Percentiles rank a stretch among this genome's conserved stretches.
Evolutionary conservation across 441 rosid genomes (phyloP).

Genomic region (Pelargonium myrrhifolium): DNA sequence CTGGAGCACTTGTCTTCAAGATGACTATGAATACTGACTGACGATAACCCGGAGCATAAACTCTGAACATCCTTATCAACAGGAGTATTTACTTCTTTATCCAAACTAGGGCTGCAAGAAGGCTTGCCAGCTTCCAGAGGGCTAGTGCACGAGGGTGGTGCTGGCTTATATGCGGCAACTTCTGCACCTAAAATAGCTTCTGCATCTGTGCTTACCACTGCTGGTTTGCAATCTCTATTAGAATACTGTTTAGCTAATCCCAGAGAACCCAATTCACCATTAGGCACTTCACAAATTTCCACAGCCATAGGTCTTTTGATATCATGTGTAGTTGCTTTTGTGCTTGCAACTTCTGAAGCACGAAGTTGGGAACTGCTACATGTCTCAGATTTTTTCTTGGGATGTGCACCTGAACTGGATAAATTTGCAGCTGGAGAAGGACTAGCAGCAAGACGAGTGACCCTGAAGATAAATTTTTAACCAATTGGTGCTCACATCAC

Average conservation of each 20-base stretch:
- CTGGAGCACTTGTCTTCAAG: constrained; percentile 17
- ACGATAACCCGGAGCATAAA: constrained; percentile 25
- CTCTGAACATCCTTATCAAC: constrained; percentile 20
- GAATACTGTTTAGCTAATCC: constrained; percentile 17
- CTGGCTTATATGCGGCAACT: constrained; percentile 10
- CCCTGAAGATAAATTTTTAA: constrained; percentile 37
- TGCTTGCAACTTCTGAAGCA: constrained; percentile 20
- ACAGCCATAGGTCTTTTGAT: constrained; percentile 14
- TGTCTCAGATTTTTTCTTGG: constrained; percentile 23
- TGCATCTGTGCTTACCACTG: constrained; percentile 24
- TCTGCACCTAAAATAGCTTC: constrained; percentile 2
- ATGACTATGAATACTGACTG: constrained; percentile 18
- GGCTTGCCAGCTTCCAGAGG: constrained; percentile 10
- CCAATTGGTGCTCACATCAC: constrained; percentile 6
- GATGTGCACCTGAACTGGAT: constrained; percentile 28
- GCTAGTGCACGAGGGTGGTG: not conserved
- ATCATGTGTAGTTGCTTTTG: constrained; percentile 8
- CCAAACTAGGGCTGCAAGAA: constrained; percentile 8
- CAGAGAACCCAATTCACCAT: constrained; percentile 13
- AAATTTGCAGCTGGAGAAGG: constrained; percentile 29
- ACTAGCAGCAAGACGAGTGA: constrained; percentile 37
- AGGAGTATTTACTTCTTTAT: constrained; percentile 22
- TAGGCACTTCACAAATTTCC: constrained; percentile 20
- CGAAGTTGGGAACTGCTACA: constrained; percentile 15
- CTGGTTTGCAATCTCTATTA: constrained; percentile 17